Evolutionary conservation across 768 basidiomycete genomes (phyloP).

Genomic region (Guyanaporus albipodus): DNA sequence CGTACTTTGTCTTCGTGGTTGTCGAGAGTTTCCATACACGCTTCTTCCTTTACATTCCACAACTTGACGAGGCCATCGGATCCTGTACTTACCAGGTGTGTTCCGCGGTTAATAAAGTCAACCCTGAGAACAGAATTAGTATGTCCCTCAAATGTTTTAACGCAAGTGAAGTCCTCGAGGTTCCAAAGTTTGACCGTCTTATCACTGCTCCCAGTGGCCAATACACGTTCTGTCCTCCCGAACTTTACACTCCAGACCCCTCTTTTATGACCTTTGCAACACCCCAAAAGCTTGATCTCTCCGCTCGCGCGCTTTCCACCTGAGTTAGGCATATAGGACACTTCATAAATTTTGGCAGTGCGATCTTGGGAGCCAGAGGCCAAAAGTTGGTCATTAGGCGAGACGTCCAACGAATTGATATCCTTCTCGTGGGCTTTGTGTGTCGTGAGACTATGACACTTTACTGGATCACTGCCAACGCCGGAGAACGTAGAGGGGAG

Average conservation of each 20-base stretch:
- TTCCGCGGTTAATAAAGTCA: constrained; percentile 79
- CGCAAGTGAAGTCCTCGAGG: constrained; percentile 87
- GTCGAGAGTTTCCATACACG: constrained; percentile 85
- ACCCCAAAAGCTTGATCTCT: constrained; percentile 72
- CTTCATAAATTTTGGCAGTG: constrained; percentile 84
- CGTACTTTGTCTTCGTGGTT: constrained; percentile 96
- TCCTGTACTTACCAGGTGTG: constrained; percentile 85
- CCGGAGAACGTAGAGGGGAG: constrained; percentile 35
- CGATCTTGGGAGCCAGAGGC: constrained; percentile 96
- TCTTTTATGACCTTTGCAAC: constrained; percentile 93
- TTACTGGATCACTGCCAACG: constrained; percentile 31
- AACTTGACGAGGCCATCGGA: constrained; percentile 95
- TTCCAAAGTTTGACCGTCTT: constrained; percentile 94
- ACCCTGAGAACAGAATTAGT: constrained; percentile 94
- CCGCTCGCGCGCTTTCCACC: constrained; percentile 51
- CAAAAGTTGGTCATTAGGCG: constrained; percentile 83
- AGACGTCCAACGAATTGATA: constrained; percentile 92
- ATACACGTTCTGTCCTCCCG: constrained; percentile 70
- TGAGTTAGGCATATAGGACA: constrained; percentile 49
- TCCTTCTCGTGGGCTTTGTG: constrained; percentile 96
- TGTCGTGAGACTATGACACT: constrained; percentile 76
- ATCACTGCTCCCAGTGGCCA: constrained; percentile 95
- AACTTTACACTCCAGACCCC: constrained; percentile 96
- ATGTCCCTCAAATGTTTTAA: constrained; percentile 97
- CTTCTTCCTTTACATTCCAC: constrained; percentile 89